These are phyloP conservation scores for Fusarium sp. DNA, from an alignment of 2,329 filamentous ascomycete species.

Conservation along the genomic window DNA sequence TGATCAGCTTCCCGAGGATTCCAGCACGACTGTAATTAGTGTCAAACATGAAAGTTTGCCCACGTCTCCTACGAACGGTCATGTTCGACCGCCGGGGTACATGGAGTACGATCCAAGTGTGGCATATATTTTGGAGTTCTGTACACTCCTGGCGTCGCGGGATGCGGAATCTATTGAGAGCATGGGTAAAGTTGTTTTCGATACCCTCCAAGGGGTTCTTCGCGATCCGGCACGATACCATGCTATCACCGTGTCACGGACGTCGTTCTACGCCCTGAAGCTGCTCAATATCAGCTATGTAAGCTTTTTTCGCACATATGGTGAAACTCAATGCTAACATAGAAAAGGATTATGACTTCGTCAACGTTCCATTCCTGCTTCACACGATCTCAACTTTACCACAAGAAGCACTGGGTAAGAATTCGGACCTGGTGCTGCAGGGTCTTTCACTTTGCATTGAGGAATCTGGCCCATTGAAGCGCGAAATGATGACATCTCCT, in stretches of 20 bases:
- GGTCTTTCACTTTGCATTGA: constrained; percentile 85
- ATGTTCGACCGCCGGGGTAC: constrained; percentile 46
- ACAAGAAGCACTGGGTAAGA: constrained; percentile 79
- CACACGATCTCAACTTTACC: constrained; percentile 92
- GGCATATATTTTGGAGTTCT: constrained; percentile 91
- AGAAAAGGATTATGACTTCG: constrained; percentile 83
- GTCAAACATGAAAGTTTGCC: constrained; percentile 87
- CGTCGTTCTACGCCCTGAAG: constrained; percentile 86
- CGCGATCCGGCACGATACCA: constrained; percentile 84
- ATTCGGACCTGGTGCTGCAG: constrained; percentile 79
- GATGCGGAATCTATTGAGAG: constrained; percentile 77
- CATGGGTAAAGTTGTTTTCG: constrained; percentile 83
- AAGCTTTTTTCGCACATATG: constrained; percentile 54
- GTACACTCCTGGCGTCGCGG: constrained; percentile 82
- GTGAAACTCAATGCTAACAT: constrained; percentile 31
- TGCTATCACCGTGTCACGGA: constrained; percentile 82
- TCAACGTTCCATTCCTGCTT: constrained; percentile 89
- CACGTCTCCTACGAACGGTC: constrained; percentile 68
- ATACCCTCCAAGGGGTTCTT: constrained; percentile 82
- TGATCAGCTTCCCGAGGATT: constrained; percentile 87
- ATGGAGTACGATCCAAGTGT: constrained; percentile 85
- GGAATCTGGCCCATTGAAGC: constrained; percentile 80
- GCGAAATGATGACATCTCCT: constrained; percentile 94
- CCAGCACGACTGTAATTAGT: constrained; percentile 79
- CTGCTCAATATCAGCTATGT: constrained; percentile 88